Evolutionary conservation across 805 yeast genomes (phyloP), one percentile per base, ranked within the genome.

Genomic region (Yarrowia osloensis): DNA sequence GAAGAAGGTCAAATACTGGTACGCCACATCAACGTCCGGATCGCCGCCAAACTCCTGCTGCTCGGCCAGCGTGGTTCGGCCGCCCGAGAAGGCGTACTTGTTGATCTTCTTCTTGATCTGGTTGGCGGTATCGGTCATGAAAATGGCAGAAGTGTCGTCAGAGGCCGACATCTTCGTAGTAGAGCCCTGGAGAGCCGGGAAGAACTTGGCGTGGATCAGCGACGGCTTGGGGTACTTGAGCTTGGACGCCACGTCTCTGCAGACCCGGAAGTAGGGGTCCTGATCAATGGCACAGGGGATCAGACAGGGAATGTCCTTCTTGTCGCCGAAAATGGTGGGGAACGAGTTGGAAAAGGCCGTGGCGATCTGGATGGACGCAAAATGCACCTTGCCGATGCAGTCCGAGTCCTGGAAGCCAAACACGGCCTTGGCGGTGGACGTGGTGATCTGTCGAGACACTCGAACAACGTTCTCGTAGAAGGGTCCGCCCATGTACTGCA

Each of bases 271-370:
- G 79, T 95, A 95, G 33, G 99, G 98, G 78, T 95, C 99, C 82
- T 94, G 99, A 77, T 95, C 99, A 76, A 95, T 95, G 57, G 99
- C 99, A 83, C 99, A 95, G 44, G 99, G 99, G 77, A 95, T 95
- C 77, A 95, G 82, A 79, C 97, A 91, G 70, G 97, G 98, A 0
- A 98, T 91, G 81, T 93, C 95, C 59, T 87, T 81, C 54, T 96
- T 91, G 73, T 88, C 79, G 7, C 91, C 97, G 72, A 95, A 84
- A 26, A 95, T 89, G 70, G 88, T 97, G 2, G 98, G 99, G 85
- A 91, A 95, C 15, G 98, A 90, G 59, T 94, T 90, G 68, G 97
- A 96, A 81, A 95, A 94, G 1, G 97, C 96, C 19, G 98, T 88
- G 28, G 98, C 90, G 74, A 96, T 95, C 81, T 95, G 99, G 74